phyloP scores from a whole-genome alignment of 139 green algal genomes.

The Micractinium sp. region DNA sequence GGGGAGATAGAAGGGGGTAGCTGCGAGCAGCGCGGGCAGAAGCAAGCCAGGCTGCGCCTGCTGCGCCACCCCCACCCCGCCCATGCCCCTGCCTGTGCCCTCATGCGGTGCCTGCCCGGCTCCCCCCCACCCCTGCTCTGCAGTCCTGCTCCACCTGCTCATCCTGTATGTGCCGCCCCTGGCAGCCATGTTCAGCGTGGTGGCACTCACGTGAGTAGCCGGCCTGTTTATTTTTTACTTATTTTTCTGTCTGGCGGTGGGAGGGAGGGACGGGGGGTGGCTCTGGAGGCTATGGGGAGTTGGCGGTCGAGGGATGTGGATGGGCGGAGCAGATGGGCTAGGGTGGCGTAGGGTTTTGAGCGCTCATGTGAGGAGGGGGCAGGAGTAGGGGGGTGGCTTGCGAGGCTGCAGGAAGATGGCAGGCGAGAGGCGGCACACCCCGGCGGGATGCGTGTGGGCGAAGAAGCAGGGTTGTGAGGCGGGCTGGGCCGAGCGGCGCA shows the following conservation, averaged over 20 bases:
- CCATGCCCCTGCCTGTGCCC: not conserved
- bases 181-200: slow-evolving; percentile 83
- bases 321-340: too few species aligned
- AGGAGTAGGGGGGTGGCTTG: too few species aligned
- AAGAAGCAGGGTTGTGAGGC: too few species aligned
- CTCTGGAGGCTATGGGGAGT: not conserved
- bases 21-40: too few species aligned
- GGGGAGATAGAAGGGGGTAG: too few species aligned
- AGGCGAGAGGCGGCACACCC: too few species aligned
- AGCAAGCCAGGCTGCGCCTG: too few species aligned
- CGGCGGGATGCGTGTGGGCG: too few species aligned
- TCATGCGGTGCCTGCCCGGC: not conserved
- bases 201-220: slow-evolving; percentile 56
- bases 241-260: slow-evolving; percentile 57
- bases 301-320: not conserved
- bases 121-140: not conserved
- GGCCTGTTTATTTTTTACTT: not conserved
- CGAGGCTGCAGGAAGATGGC: too few species aligned
- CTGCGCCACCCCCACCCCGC: not conserved
- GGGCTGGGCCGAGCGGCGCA: not conserved
- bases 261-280: slow-evolving; percentile 66
- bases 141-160: slow-evolving; percentile 78
- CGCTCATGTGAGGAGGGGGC: too few species aligned
- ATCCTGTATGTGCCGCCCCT: slow-evolving; percentile 90
- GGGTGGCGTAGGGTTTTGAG: too few species aligned